Evolutionary conservation across 2,329 filamentous ascomycete species (phyloP).

Genomic region (Metarhizium robertsii): DNA sequence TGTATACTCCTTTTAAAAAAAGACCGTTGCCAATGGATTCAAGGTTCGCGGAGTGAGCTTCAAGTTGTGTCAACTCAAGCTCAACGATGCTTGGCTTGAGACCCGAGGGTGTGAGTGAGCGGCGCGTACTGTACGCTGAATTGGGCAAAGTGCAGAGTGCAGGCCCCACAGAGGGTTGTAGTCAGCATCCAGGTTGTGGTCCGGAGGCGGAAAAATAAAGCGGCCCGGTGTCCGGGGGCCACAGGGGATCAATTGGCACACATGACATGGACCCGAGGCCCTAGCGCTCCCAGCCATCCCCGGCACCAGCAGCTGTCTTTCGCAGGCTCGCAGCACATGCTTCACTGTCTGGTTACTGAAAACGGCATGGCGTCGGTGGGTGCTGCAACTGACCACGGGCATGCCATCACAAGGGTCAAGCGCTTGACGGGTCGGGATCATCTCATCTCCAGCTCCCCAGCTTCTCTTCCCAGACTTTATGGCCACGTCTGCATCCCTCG

Average conservation of each 20-base stretch:
- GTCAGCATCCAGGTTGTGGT: too few species aligned
- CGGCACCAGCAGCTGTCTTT: too few species aligned
- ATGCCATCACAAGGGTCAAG: conserved; percentile 1
- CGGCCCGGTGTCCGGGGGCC: background rate
- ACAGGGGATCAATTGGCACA: too few species aligned
- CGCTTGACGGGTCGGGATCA: background rate
- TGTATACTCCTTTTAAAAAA: background rate
- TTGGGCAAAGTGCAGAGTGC: too few species aligned
- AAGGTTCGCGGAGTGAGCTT: background rate
- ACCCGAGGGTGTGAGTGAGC: too few species aligned
- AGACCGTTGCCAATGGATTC: too few species aligned
- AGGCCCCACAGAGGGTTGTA: too few species aligned
- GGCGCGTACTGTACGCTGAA: too few species aligned
- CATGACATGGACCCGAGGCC: too few species aligned
- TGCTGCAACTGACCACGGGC: too few species aligned
- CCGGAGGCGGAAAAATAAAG: conserved; percentile 6
- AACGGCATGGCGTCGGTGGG: background rate
- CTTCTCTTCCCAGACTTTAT: background rate
- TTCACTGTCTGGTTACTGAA: background rate
- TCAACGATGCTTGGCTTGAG: too few species aligned
- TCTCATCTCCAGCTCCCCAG: background rate
- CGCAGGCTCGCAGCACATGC: background rate
- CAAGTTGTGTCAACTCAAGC: background rate
- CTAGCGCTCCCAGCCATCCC: too few species aligned
- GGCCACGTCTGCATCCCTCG: background rate